A percentile compares a stretch with the other conserved stretches of the same genome.
These are phyloP conservation scores for Neurospora sp. DNA, from an alignment of 495 filamentous ascomycete species.

Conservation along the genomic window DNA sequence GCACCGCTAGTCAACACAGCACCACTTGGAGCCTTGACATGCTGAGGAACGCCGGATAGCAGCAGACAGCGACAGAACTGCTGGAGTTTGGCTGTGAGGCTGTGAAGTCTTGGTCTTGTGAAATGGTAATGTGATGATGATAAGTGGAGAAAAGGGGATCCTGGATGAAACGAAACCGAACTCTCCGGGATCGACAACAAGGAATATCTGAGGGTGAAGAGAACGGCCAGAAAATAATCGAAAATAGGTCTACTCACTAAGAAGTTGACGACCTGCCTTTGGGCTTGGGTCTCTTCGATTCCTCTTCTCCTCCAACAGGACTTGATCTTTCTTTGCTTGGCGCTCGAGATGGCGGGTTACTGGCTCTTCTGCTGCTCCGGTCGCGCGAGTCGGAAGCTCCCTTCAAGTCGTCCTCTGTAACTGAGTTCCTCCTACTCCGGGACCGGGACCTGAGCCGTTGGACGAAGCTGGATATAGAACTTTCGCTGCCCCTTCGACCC, in stretches of 20 bases:
- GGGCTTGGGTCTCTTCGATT: slow-evolving; percentile 3
- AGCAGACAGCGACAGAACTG: not conserved
- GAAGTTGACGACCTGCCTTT: slow-evolving; percentile 7
- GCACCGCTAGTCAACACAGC: not conserved
- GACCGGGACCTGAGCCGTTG: not conserved
- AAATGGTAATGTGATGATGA: not conserved
- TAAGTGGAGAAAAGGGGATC: not conserved
- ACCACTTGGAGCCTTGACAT: not conserved
- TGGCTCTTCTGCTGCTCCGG: not conserved
- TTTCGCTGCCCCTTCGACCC: not conserved
- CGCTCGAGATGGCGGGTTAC: not conserved
- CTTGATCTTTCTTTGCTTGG: not conserved
- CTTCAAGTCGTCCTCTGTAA: not conserved
- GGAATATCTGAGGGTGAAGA: not conserved
- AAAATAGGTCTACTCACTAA: slow-evolving; percentile 8
- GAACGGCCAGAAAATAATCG: not conserved
- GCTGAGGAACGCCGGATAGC: not conserved
- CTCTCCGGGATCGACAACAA: not conserved
- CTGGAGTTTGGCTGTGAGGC: not conserved
- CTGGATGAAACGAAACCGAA: not conserved
- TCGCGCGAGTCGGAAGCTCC: not conserved
- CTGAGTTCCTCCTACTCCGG: not conserved
- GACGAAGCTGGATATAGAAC: not conserved
- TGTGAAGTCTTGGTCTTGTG: not conserved
- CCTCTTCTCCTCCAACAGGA: not conserved